These are phyloP conservation scores for Aspergillus novofumigatus DNA, from an alignment of 2,329 filamentous ascomycete genomes.

Conservation along the genomic window DNA sequence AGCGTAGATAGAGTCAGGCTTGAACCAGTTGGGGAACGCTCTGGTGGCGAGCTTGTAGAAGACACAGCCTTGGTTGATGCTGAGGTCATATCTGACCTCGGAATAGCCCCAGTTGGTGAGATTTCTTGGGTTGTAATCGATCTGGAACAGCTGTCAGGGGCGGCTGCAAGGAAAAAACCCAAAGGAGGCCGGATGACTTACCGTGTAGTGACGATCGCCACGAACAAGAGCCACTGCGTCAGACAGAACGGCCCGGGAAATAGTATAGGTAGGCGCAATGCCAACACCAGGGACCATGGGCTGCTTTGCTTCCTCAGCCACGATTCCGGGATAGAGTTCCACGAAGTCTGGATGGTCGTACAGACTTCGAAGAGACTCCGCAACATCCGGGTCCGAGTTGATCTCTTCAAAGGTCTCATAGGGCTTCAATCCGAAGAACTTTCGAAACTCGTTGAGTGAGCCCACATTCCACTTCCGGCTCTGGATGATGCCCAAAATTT, in stretches of 20 bases:
- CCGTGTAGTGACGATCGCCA: slow-evolving; percentile 73
- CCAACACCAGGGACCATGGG: slow-evolving; percentile 72
- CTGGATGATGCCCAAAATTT: slow-evolving; percentile 76
- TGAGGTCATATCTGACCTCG: slow-evolving; percentile 67
- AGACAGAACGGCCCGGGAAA: slow-evolving; percentile 70
- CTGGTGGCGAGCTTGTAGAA: slow-evolving; percentile 80
- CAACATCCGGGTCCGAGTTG: slow-evolving; percentile 69
- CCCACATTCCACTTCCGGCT: slow-evolving; percentile 72
- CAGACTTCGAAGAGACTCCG: slow-evolving; percentile 61
- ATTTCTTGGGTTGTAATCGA: slow-evolving; percentile 69
- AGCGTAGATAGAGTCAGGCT: slow-evolving; percentile 72
- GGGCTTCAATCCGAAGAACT: slow-evolving; percentile 72
- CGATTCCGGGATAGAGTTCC: slow-evolving; percentile 74
- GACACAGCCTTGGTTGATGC: slow-evolving; percentile 73
- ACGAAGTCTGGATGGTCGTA: slow-evolving; percentile 71
- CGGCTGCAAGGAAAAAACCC: slow-evolving; percentile 20
- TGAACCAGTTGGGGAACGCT: slow-evolving; percentile 77
- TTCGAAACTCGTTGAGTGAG: slow-evolving; percentile 78
- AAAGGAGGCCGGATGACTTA: slow-evolving; percentile 7
- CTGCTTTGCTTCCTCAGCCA: slow-evolving; percentile 69
- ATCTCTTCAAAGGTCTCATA: slow-evolving; percentile 79
- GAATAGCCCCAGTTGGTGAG: slow-evolving; percentile 82
- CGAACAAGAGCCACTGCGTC: slow-evolving; percentile 76
- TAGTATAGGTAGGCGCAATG: slow-evolving; percentile 70
- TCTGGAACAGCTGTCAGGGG: slow-evolving; percentile 13